Percentiles rank a stretch among this genome's conserved stretches.
These are phyloP conservation scores for Pistacia integerrima DNA, from an alignment of 345 rosid genomes.

Conservation along the genomic window DNA sequence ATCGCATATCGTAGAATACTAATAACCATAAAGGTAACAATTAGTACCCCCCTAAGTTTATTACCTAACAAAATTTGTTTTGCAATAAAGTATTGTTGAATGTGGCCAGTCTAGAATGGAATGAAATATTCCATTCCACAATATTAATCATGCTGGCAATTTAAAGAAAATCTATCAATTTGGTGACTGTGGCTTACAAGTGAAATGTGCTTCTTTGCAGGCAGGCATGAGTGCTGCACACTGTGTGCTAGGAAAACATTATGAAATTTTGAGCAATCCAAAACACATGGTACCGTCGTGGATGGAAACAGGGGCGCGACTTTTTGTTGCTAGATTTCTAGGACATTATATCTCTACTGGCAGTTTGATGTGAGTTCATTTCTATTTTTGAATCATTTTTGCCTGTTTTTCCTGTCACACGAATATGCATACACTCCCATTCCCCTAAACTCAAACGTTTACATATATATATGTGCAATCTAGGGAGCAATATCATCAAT, in stretches of 20 bases:
- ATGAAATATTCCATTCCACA: background rate
- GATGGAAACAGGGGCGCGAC: conserved; percentile 67
- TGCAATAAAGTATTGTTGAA: background rate
- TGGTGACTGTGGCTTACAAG: no score
- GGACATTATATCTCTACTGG: conserved; percentile 70
- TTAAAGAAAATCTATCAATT: background rate
- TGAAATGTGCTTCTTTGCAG: conserved; percentile 34
- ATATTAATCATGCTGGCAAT: background rate
- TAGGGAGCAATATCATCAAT: background rate
- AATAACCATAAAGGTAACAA: conserved; percentile 50
- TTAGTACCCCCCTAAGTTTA: background rate
- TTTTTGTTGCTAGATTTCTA: conserved; percentile 77
- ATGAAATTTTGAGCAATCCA: conserved; percentile 55
- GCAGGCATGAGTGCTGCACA: conserved; percentile 78
- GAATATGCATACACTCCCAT: background rate
- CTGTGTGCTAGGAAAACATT: conserved; percentile 55
- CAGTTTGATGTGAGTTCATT: conserved; percentile 61
- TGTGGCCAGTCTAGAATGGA: background rate
- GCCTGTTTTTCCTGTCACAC: no score
- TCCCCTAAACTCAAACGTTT: background rate
- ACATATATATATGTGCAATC: background rate
- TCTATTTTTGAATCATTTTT: background rate
- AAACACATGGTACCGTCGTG: conserved; percentile 79
- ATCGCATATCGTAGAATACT: no score
- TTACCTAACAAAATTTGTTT: background rate